Evolutionary conservation across 2,329 filamentous ascomycete species (phyloP), one percentile per base, ranked within the genome.

Genomic region (Xylaria arbuscula): DNA sequence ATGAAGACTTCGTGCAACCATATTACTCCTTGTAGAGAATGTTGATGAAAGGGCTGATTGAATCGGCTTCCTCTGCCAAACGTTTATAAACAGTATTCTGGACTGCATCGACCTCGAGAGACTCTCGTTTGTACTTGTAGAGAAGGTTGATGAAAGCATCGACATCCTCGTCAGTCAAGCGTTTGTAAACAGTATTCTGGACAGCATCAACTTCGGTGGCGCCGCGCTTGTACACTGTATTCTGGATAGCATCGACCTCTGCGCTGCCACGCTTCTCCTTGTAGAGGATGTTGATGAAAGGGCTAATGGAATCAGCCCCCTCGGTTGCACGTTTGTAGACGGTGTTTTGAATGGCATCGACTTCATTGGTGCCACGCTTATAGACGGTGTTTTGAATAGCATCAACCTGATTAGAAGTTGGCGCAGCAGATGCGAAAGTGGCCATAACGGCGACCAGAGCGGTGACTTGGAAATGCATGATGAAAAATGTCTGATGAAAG

Each of bases 121-220:
- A 15, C 40, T 42, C 40, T 6, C 40, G 10, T 13, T 40, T 40
- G 38, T 40, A 40, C 57, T 51, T 38, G 34, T 61, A 61, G 28
- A 50, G 47, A 24, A 61, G 15, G 19, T 61, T 61, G 58, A 61
- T 61, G 17, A 61, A 40, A 9, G 45, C 24, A 17, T 61, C 58
- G 1, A 61, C 58, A 10, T 40, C 45, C 58, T 61, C 58, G 10
- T 47, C 17, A 3, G 42, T 22, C 7, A 8, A 11, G 19, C 58
- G 58, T 47, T 62, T 62, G 47, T 62, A 62, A n/a, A 51, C 47
- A 6, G 58, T 51, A n/a, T 62, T 62, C 32, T 51, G 47, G 32
- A 51, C 48, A 51, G 36, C 19, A 22, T 34, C n/a, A n/a, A 45
- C 42, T 8, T 45, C 42, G 1, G 17, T 17, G 1, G 42, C 7